These are phyloP conservation scores for Phytopythium sindhum DNA, from an alignment of 352 stramenopile species.

Conservation along the genomic window DNA sequence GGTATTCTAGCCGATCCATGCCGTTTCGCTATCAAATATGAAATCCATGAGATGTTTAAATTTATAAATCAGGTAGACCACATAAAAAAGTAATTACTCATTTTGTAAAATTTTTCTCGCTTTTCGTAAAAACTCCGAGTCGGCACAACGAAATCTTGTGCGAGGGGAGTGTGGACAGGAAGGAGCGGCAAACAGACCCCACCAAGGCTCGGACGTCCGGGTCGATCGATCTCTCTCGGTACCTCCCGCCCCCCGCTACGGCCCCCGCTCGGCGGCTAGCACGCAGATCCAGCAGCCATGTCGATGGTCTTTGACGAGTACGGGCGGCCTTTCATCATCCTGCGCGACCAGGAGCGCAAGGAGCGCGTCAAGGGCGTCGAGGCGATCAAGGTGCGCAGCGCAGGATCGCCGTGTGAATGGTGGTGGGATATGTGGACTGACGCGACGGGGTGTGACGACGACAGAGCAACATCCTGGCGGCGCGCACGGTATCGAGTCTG, in stretches of 20 bases:
- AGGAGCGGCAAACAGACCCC: conserved; percentile 4
- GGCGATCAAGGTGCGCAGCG: conserved; percentile 94
- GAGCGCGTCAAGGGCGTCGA: conserved; percentile 98
- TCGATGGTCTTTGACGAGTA: conserved; percentile 99
- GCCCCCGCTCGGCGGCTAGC: too few species aligned
- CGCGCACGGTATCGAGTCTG: conserved; percentile 95
- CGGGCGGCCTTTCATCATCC: conserved; percentile 99
- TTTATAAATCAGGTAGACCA: not conserved
- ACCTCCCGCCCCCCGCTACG: not conserved
- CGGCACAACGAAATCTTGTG: conserved; percentile 8
- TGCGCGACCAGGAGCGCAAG: conserved; percentile 98
- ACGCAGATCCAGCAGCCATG: conserved; percentile 41
- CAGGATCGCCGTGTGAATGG: too few species aligned
- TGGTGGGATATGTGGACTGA: too few species aligned
- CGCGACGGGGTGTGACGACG: not conserved
- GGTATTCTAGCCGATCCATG: not conserved
- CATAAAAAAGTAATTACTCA: conserved; percentile 5
- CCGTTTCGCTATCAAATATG: not conserved
- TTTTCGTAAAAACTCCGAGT: conserved; percentile 10
- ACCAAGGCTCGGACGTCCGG: not conserved
- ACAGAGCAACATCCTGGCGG: conserved; percentile 98
- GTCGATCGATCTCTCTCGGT: not conserved
- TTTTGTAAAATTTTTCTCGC: not conserved
- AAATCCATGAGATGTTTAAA: not conserved
- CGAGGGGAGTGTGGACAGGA: conserved; percentile 13